Percentiles rank a stretch among this genome's conserved stretches.
Evolutionary conservation across 2,329 filamentous ascomycete species (phyloP).

Genomic region (Fusarium veterinarium): DNA sequence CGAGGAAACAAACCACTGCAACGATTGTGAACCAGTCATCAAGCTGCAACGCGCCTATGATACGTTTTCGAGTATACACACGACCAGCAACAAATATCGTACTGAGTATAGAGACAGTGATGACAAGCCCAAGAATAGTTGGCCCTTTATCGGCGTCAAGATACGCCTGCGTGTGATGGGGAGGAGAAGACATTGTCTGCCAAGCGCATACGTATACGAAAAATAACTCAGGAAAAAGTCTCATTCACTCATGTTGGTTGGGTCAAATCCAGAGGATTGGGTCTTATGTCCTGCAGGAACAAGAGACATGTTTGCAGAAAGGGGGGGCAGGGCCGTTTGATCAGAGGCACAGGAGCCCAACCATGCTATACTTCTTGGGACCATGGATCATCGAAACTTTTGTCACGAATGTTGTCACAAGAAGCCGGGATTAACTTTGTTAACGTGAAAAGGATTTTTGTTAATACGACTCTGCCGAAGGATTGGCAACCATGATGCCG

Average conservation of each 20-base stretch:
- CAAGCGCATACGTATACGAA: not conserved
- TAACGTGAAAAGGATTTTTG: not conserved
- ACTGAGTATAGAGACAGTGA: slow-evolving; percentile 22
- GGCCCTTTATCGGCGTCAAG: slow-evolving; percentile 30
- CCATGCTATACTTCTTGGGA: not conserved
- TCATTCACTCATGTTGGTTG: not conserved
- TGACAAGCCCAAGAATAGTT: slow-evolving; percentile 14
- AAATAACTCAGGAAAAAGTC: not conserved
- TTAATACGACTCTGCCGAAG: not conserved
- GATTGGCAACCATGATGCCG: not conserved
- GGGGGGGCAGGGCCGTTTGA: not conserved
- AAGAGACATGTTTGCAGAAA: not conserved
- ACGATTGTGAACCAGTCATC: slow-evolving; percentile 32
- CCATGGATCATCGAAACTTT: not conserved
- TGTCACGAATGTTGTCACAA: not conserved
- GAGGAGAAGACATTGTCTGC: slow-evolving; percentile 2
- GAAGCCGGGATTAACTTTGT: not conserved
- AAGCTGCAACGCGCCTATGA: slow-evolving; percentile 19
- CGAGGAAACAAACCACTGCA: slow-evolving; percentile 6
- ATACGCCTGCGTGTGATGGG: slow-evolving; percentile 19
- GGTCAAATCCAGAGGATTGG: not conserved
- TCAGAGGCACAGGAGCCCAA: not conserved
- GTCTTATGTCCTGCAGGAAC: slow-evolving; percentile 2
- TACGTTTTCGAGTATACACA: slow-evolving; percentile 26
- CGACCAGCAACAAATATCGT: slow-evolving; percentile 22